These are phyloP conservation scores for Colletotrichum sp. DNA, from an alignment of 2,329 filamentous ascomycete genomes.

Conservation along the genomic window DNA sequence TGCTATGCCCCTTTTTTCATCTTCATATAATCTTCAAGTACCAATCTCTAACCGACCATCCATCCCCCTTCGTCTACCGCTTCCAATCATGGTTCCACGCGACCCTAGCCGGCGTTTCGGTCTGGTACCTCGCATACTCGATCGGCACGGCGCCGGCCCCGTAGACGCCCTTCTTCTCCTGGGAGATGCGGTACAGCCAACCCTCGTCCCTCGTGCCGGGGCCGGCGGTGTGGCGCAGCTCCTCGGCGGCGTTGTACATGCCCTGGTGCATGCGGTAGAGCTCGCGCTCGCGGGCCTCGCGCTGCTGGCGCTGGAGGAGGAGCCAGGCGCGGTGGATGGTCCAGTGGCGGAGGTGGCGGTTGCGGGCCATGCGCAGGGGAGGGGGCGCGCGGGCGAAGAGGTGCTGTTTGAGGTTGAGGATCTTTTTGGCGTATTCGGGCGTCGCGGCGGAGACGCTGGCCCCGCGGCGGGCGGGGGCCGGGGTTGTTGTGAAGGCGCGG, in stretches of 20 bases:
- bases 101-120: conserved; percentile 76
- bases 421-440: conserved; percentile 45
- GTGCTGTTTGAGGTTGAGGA: conserved; percentile 49
- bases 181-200: conserved; percentile 82
- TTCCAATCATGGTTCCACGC: conserved; percentile 97
- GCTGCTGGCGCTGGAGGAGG: conserved; percentile 74
- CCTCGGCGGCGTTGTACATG: conserved; percentile 88
- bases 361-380: conserved; percentile 87
- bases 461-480: conserved; percentile 6
- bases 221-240: conserved; percentile 67
- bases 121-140: conserved; percentile 87
- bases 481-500: conserved; percentile 20
- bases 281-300: conserved; percentile 68
- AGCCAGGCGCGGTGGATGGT: conserved; percentile 98
- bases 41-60: background rate
- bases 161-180: conserved; percentile 90
- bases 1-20: background rate
- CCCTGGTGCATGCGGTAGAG: conserved; percentile 80
- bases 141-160: conserved; percentile 77
- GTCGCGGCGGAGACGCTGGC: conserved; percentile 28
- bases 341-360: conserved; percentile 92
- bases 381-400: conserved; percentile 58
- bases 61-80: conserved; percentile 43
- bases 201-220: conserved; percentile 66
- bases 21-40: background rate